Evolutionary conservation across 1,284 basidiomycete species (phyloP), one percentile per base, ranked within the genome.

Genomic region (Hymenochaete sp.): DNA sequence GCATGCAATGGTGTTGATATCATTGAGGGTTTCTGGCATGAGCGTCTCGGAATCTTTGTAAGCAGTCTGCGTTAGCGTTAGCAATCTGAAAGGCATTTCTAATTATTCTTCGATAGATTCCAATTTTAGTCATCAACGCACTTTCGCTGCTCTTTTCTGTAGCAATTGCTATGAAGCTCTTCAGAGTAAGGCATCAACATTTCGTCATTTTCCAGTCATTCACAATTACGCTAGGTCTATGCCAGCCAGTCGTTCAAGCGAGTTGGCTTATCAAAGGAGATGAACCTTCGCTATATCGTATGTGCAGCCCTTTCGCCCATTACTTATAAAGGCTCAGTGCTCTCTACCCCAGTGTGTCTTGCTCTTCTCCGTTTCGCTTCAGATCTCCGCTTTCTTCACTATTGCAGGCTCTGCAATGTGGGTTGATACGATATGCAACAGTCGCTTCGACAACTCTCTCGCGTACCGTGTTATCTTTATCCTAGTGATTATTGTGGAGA

Each of bases 311-410:
- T 14, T 19, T 9, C n/a, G 3, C 32, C 8, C 13, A 16, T 18
- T 38, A 19, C 3, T n/a, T 37, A 18, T n/a, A 14, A 29, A 11
- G 22, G 25, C n/a, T 22, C 21, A 3, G 10, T 35, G 9, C n/a
- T 21, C 11, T 36, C 7, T 24, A 9, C 33, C 9, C 6, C 22
- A 53, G 52, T 47, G 56, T n/a, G 50, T 56, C 19, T 48, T 59
- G 8, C 45, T 53, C 10, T 45, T 58, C 3, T 53, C 51, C 13
- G 57, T 56, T 18, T 43, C 50, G 16, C 44, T 59, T 6, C 57
- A 58, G 42, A 50, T 59, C 3, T 50, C 57, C 27, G 48, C 50
- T 14, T 58, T 58, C 45, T 56, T 57, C 43, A 53, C 57, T 29
- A 45, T 58, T 31, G 44, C 53, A 22, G 53, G 50, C 24, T 51